These are phyloP conservation scores for Aureobasidium sp. DNA, from an alignment of 2,329 filamentous ascomycete genomes.

Conservation along the genomic window DNA sequence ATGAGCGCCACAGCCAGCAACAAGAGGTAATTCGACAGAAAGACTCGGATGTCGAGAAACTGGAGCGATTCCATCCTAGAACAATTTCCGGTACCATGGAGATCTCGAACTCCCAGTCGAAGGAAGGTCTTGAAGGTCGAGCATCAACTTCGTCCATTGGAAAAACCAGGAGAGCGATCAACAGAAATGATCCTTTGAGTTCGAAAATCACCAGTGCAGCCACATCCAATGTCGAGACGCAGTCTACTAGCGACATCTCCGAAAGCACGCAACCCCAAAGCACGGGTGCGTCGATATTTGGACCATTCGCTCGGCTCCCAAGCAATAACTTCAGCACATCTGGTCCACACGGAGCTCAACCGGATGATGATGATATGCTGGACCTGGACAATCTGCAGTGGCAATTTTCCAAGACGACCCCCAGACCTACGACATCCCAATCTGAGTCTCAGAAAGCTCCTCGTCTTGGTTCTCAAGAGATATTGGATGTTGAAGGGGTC, in stretches of 20 bases:
- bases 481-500: background rate
- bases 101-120: background rate
- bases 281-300: background rate
- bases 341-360: background rate
- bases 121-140: background rate
- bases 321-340: background rate
- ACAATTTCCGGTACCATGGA: background rate
- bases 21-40: background rate
- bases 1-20: background rate
- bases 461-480: constrained; percentile 2
- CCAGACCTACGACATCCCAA: background rate
- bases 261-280: background rate
- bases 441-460: background rate
- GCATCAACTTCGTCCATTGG: background rate
- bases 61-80: background rate
- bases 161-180: constrained; percentile 3
- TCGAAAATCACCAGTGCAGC: background rate
- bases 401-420: background rate
- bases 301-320: background rate
- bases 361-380: constrained; percentile 14
- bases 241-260: background rate
- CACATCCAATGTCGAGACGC: background rate
- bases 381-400: background rate
- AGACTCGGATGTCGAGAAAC: background rate
- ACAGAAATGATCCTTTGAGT: background rate